Conservation (phyloP, 345 rosid species). For the Citrus inodora region DNA sequence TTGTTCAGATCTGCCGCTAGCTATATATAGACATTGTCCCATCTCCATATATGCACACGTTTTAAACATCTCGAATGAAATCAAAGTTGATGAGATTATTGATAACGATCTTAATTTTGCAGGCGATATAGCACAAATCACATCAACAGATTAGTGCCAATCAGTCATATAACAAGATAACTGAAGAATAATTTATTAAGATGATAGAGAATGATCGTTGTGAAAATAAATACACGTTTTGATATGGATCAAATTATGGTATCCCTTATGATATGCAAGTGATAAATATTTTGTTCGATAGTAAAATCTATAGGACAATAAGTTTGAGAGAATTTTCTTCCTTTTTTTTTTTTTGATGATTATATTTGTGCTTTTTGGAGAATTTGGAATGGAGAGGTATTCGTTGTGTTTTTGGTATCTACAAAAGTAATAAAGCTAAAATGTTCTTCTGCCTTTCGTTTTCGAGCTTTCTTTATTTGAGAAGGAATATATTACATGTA, state of each 20-base stretch:
- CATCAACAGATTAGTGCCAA: neutral
- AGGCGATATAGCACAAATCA: neutral
- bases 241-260: neutral
- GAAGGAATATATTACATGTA: neutral
- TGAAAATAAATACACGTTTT: neutral
- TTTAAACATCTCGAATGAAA: neutral
- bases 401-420: constrained; percentile 26
- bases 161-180: neutral
- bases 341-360: too few species aligned
- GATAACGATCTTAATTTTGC: neutral
- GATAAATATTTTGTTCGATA: constrained; percentile 13
- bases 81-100: neutral
- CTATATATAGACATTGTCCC: neutral
- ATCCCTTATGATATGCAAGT: neutral
- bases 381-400: constrained; percentile 19
- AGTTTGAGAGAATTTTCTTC: constrained; percentile 7
- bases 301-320: neutral
- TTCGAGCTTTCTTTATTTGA: neutral
- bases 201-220: neutral
- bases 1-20: neutral
- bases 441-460: constrained; percentile 11
- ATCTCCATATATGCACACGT: neutral
- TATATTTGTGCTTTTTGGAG: constrained; percentile 7
- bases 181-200: neutral
- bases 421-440: constrained; percentile 19